These are phyloP conservation scores for Nakazawaea wickerhamii DNA, from an alignment of 805 yeast species.

Conservation along the genomic window DNA sequence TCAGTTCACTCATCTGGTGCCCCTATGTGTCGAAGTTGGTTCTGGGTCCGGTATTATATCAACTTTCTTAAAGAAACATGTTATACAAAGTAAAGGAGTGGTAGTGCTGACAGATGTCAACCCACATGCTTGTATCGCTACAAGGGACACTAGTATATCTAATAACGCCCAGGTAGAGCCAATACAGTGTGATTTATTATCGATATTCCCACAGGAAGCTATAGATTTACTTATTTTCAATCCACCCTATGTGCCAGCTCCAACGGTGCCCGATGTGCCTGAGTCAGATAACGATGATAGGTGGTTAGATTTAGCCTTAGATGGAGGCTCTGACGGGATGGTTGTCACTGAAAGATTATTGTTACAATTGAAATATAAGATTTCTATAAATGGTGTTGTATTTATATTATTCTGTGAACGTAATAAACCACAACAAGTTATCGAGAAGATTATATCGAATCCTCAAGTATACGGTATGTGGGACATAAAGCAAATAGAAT, in stretches of 20 bases:
- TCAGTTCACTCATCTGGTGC: constrained; percentile 27
- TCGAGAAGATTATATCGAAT: constrained; percentile 34
- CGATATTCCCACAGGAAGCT: constrained; percentile 35
- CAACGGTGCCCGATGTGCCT: constrained; percentile 60
- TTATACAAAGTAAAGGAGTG: constrained; percentile 49
- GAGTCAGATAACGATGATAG: constrained; percentile 34
- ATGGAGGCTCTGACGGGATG: constrained; percentile 93
- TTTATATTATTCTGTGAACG: constrained; percentile 89
- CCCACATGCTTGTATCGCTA: constrained; percentile 64
- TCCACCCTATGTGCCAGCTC: constrained; percentile 97
- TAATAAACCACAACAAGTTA: constrained; percentile 68
- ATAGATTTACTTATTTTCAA: constrained; percentile 81
- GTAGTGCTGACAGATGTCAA: constrained; percentile 86
- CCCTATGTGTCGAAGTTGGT: constrained; percentile 78
- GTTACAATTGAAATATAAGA: constrained; percentile 41
- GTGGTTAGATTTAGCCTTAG: constrained; percentile 87
- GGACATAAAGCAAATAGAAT: constrained; percentile 46
- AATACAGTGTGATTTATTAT: constrained; percentile 54
- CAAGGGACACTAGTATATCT: constrained; percentile 35
- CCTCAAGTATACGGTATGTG: constrained; percentile 34
- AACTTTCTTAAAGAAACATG: constrained; percentile 60
- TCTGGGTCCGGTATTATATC: constrained; percentile 90
- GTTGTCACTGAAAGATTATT: constrained; percentile 66
- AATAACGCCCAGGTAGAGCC: constrained; percentile 34
- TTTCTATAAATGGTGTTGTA: constrained; percentile 67